phyloP scores from a whole-genome alignment of 176 grass and related monocot genomes.

The Oryza coarctata region DNA sequence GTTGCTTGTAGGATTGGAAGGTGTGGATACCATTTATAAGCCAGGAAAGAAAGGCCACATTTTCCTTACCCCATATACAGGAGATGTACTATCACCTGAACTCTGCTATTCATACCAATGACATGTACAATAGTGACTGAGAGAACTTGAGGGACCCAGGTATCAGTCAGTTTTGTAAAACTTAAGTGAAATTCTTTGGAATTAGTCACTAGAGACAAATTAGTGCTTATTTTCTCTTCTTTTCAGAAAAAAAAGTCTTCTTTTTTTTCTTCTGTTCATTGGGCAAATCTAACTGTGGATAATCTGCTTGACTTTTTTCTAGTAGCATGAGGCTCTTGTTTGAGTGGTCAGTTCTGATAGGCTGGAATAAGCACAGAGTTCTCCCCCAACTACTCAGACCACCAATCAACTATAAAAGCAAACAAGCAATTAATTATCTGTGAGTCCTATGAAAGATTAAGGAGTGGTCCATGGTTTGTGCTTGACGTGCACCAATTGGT shows the following conservation, averaged over 20 bases:
- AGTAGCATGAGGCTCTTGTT: neutral
- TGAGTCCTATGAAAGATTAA: neutral
- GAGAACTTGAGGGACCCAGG: neutral
- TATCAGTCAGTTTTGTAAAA: neutral
- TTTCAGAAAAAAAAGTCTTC: neutral
- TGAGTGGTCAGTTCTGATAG: constrained; percentile 1
- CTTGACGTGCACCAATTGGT: neutral
- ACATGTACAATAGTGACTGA: neutral
- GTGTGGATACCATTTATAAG: constrained; percentile 26
- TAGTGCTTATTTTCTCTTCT: neutral
- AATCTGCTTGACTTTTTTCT: neutral
- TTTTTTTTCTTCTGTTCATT: neutral
- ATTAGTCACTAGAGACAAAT: neutral
- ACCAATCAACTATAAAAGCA: neutral
- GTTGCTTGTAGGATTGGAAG: neutral
- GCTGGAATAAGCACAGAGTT: neutral
- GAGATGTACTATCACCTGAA: neutral
- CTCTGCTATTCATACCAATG: neutral
- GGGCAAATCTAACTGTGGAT: neutral
- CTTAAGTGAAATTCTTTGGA: neutral
- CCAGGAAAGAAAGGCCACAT: neutral
- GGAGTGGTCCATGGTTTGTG: neutral
- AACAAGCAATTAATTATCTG: neutral
- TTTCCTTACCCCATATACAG: neutral
- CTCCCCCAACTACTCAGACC: neutral